These are phyloP conservation scores for Lepidium didymum DNA, from an alignment of 345 rosid species.

Conservation along the genomic window DNA sequence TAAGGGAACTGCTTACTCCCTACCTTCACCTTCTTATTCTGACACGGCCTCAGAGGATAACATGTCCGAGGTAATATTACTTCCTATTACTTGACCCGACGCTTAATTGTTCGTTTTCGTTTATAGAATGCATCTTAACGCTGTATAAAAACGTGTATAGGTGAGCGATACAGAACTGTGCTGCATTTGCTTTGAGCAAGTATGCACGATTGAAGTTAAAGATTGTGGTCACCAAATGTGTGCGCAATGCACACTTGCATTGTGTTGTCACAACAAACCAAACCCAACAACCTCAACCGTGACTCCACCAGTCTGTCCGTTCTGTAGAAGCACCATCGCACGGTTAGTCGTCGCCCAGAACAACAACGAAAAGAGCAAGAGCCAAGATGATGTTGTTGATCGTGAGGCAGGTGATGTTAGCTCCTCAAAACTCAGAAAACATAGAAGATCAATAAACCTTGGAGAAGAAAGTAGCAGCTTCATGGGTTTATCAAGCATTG, in stretches of 20 bases:
- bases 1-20: slow-evolving; percentile 54
- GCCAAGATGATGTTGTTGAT: slow-evolving; percentile 39
- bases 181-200: slow-evolving; percentile 96
- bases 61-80: slow-evolving; percentile 66
- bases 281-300: slow-evolving; percentile 67
- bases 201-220: slow-evolving; percentile 87
- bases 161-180: slow-evolving; percentile 74
- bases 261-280: slow-evolving; percentile 97
- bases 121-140: not conserved
- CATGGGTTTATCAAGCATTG: slow-evolving; percentile 65
- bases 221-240: slow-evolving; percentile 97
- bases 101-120: not conserved
- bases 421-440: slow-evolving; percentile 60
- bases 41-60: slow-evolving; percentile 61
- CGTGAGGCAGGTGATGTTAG: slow-evolving; percentile 40
- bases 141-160: slow-evolving; percentile 32
- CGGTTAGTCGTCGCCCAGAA: slow-evolving; percentile 57
- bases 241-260: slow-evolving; percentile 92
- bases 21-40: slow-evolving; percentile 61
- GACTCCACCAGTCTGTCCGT: slow-evolving; percentile 86
- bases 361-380: slow-evolving; percentile 36
- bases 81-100: not conserved
- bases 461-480: slow-evolving; percentile 95
- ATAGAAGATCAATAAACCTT: slow-evolving; percentile 58
- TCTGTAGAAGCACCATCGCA: slow-evolving; percentile 81